Evolutionary conservation across 179 eudicot species (phyloP), one percentile per base, ranked within the genome.

Genomic region (Actinidia chinensis): DNA sequence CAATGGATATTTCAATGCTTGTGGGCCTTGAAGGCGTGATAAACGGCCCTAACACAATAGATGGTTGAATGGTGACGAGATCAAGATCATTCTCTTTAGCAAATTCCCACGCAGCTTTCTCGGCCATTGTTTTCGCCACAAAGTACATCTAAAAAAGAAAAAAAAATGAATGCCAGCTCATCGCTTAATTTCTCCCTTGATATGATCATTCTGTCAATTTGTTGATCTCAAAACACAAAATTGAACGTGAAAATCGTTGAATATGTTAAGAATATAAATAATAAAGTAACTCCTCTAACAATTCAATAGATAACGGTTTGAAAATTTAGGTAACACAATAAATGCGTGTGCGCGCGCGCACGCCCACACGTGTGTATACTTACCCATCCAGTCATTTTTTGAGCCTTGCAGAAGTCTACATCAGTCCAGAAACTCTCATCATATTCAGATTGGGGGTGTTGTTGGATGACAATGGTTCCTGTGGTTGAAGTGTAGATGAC

Each of bases 11-110:
- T 8, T 85, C 82, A 36, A 86, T 81, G 68, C 92, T 89, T 33
- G 86, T 82, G 40, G 89, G 87, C 78, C 70, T 74, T 1, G 83
- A 61, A 7, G 89, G 84, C 50, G 69, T 82, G 76, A 85, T 69
- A 48, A 86, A 86, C 9, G 93, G 88, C n/a, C 93, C 93, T 4
- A 88, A 84, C n/a, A 90, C 93, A 13, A 88, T 18, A 6, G 91
- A 79, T 9, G 93, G 93, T 14, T 82, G 86, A 5, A 90, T 59
- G 43, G 80, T 83, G 42, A 90, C 78, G 69, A 89, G 86, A 66
- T 90, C 87, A 25, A 90, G 82, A 54, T 85, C 79, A 64, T 85
- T 85, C 25, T 90, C 90, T 15, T 67, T 82, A 0, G 93, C 93
- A 74, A 68, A 88, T 52, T 88, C 86, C 90, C 91, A 86, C 0